Evolutionary conservation across 2,329 filamentous ascomycete genomes (phyloP), one percentile per base, ranked within the genome.

Genomic region (Dothistroma septosporum): DNA sequence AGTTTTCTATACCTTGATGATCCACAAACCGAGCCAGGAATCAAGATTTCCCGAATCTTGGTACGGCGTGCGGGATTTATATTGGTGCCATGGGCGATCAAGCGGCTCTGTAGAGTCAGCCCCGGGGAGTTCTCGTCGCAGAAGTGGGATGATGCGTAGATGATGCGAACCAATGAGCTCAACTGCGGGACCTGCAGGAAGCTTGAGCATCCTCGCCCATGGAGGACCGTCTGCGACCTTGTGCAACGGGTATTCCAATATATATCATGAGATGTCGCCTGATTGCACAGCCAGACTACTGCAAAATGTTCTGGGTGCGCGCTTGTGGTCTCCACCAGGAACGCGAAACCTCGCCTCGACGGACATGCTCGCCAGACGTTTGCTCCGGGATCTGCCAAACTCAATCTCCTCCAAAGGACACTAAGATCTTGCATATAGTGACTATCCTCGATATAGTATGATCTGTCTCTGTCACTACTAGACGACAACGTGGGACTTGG

Each of bases 371-470:
- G 31, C 31, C 24, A 28, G 22, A 28, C 21, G 19, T 35, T 16
- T 35, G 24, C 6, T 57, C 52, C 52, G 50, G 41, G 32, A 49
- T 46, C 58, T 52, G 31, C 53, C 28, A 55, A 59, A 60, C 58
- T 60, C 53, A 60, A 60, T 60, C 58, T 60, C 5, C 2, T 24
- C 19, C 12, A 49, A 16, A 12, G 52, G 46, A 44, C 52, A 49
- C 58, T 60, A 60, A 24, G 53, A 60, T 60, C 58, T 56, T 46
- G 58, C 58, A 60, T 35, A 44, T 28, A 44, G 44, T 9, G 14
- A 14, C 52, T 28, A 48, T 48, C 1, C 50, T 44, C 31, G 14
- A 33, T n/a, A 33, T n/a, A 47, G 48, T 28, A 44, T n/a, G 24
- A 32, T 9, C 46, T 0, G 37, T 21, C n/a, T 12, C 21, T 46